Evolutionary conservation across 805 yeast species (phyloP).

Genomic region (Schizosaccharomyces osmophilus): DNA sequence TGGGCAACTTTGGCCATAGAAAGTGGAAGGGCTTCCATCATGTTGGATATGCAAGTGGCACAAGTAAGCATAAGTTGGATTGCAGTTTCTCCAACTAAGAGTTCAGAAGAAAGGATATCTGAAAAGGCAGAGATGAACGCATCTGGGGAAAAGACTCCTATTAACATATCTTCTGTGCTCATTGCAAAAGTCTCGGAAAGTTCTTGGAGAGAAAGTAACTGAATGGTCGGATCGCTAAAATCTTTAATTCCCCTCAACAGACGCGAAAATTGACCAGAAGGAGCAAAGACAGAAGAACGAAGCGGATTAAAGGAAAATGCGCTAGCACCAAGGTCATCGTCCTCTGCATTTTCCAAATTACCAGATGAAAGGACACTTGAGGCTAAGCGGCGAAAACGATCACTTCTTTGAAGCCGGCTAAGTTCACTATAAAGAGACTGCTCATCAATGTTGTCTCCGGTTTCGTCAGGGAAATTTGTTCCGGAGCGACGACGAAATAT

Average conservation of each 20-base stretch:
- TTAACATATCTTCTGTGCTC: conserved; percentile 12
- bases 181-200: conserved; percentile 14
- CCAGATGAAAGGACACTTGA: background rate
- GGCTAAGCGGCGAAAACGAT: background rate
- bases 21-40: conserved; percentile 50
- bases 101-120: conserved; percentile 25
- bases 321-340: conserved; percentile 5
- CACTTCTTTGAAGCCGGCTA: background rate
- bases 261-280: conserved; percentile 6
- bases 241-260: conserved; percentile 9
- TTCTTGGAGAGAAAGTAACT: conserved; percentile 14
- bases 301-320: conserved; percentile 6
- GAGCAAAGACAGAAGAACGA: background rate
- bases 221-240: conserved; percentile 12
- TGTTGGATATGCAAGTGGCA: conserved; percentile 60
- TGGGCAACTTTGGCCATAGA: conserved; percentile 36
- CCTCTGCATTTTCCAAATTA: conserved; percentile 8
- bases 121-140: conserved; percentile 31
- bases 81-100: conserved; percentile 24
- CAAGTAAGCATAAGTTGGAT: conserved; percentile 56
- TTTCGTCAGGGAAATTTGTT: conserved; percentile 6
- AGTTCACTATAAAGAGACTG: background rate
- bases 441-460: conserved; percentile 1
- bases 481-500: conserved; percentile 11
- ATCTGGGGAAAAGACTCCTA: conserved; percentile 27